phyloP scores from a whole-genome alignment of 306 rosid species.

The Lablab purpureus region DNA sequence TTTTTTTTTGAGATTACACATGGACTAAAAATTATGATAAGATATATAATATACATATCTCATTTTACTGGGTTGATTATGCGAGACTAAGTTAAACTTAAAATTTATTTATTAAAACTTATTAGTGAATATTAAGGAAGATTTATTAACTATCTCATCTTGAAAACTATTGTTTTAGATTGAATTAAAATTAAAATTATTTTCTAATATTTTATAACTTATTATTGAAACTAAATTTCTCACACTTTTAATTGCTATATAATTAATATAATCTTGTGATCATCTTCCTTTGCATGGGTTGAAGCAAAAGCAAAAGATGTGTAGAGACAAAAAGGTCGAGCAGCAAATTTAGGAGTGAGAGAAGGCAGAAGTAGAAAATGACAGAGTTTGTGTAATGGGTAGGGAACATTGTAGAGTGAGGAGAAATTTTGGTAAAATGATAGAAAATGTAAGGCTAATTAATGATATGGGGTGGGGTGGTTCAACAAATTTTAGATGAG shows the following conservation, averaged over 20 bases:
- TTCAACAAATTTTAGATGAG: background rate
- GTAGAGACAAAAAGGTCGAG: background rate
- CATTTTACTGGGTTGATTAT: too few species aligned
- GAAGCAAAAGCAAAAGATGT: background rate
- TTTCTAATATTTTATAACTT: too few species aligned
- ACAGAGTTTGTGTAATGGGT: conserved; percentile 1
- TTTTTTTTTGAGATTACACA: too few species aligned
- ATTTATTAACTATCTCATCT: too few species aligned
- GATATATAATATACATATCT: too few species aligned
- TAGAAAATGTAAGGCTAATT: background rate
- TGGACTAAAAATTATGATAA: too few species aligned
- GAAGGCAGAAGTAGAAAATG: background rate
- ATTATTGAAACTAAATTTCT: background rate
- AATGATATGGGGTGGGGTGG: background rate
- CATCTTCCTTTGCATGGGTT: background rate
- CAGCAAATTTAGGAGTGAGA: background rate
- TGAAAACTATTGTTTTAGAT: too few species aligned
- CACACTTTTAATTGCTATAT: background rate
- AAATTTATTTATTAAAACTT: too few species aligned
- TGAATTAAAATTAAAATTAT: too few species aligned
- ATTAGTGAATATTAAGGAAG: too few species aligned
- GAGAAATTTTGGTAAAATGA: conserved; percentile 9
- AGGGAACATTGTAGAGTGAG: too few species aligned
- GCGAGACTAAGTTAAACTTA: too few species aligned
- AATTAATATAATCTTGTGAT: background rate